phyloP scores from a whole-genome alignment of 2,329 filamentous ascomycete genomes.

The Curvularia sp. region DNA sequence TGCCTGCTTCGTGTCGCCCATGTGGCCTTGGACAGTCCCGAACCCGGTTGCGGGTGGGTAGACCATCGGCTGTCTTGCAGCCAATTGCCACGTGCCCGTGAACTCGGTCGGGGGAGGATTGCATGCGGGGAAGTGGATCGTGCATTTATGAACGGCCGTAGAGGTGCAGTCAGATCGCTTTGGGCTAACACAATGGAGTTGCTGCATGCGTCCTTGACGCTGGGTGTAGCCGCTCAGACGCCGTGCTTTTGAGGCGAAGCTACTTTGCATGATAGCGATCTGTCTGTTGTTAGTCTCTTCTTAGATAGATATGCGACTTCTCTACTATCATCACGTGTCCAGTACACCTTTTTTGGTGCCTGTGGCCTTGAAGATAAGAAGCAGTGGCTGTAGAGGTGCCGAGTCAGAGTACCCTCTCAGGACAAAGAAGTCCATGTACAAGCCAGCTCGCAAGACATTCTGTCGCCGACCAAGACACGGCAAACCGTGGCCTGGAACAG shows the following conservation, averaged over 20 bases:
- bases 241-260: constrained; percentile 1
- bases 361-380: neutral
- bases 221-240: neutral
- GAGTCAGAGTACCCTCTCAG: neutral
- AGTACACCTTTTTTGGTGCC: neutral
- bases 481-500: neutral
- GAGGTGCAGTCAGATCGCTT: constrained; percentile 8
- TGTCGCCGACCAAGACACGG: neutral
- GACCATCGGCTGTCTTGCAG: neutral
- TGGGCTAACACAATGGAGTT: neutral
- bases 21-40: neutral
- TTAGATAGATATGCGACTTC: neutral
- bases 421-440: constrained; percentile 1
- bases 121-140: constrained; percentile 8
- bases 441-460: neutral
- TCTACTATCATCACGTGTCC: neutral
- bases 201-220: neutral
- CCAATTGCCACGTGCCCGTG: neutral
- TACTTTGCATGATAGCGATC: neutral
- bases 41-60: neutral
- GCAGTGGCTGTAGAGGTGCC: neutral
- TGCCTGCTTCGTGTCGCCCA: constrained; percentile 9
- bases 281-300: neutral
- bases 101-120: neutral
- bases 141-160: constrained; percentile 2